A percentile compares a stretch with the other conserved stretches of the same genome.
Evolutionary conservation across 2,329 filamentous ascomycete species (phyloP).

Genomic region (Lachnellula hyalina): DNA sequence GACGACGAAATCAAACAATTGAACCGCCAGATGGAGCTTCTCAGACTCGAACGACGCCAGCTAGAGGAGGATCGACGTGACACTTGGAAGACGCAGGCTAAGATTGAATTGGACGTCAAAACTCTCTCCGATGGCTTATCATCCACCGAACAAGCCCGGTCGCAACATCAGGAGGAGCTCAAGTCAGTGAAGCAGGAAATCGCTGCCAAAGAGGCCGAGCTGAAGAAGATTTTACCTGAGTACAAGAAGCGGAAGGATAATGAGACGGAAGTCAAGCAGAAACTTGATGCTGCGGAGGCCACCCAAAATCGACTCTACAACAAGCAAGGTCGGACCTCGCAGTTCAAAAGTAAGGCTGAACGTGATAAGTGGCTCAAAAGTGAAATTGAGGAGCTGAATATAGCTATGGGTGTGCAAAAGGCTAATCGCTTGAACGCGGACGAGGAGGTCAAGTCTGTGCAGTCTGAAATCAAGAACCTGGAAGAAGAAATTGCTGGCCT

Average conservation of each 20-base stretch:
- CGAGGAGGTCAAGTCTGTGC: slow-evolving; percentile 72
- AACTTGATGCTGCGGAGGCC: slow-evolving; percentile 71
- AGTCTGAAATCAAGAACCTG: slow-evolving; percentile 64
- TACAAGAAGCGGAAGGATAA: slow-evolving; percentile 69
- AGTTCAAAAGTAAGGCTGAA: slow-evolving; percentile 83
- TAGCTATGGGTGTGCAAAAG: slow-evolving; percentile 72
- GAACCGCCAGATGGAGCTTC: slow-evolving; percentile 75
- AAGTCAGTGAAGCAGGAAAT: slow-evolving; percentile 70
- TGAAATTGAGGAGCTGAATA: slow-evolving; percentile 75
- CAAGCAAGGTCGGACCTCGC: slow-evolving; percentile 84
- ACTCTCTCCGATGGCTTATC: slow-evolving; percentile 78
- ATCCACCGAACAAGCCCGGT: slow-evolving; percentile 66
- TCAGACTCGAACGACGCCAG: slow-evolving; percentile 79
- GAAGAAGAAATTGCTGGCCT: slow-evolving; percentile 69
- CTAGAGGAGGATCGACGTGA: slow-evolving; percentile 87
- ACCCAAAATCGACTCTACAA: slow-evolving; percentile 75
- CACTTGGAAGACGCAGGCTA: slow-evolving; percentile 71
- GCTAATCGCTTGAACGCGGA: slow-evolving; percentile 78
- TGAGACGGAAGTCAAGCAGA: slow-evolving; percentile 64
- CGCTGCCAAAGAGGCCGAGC: slow-evolving; percentile 66
- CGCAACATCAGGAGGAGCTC: slow-evolving; percentile 66
- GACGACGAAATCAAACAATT: slow-evolving; percentile 75
- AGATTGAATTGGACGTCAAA: slow-evolving; percentile 80
- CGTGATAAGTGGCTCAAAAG: slow-evolving; percentile 76
- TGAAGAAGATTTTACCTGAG: slow-evolving; percentile 68